Evolutionary conservation across 768 basidiomycete species (phyloP), one percentile per base, ranked within the genome.

Genomic region (Podaxis carcinomalis): DNA sequence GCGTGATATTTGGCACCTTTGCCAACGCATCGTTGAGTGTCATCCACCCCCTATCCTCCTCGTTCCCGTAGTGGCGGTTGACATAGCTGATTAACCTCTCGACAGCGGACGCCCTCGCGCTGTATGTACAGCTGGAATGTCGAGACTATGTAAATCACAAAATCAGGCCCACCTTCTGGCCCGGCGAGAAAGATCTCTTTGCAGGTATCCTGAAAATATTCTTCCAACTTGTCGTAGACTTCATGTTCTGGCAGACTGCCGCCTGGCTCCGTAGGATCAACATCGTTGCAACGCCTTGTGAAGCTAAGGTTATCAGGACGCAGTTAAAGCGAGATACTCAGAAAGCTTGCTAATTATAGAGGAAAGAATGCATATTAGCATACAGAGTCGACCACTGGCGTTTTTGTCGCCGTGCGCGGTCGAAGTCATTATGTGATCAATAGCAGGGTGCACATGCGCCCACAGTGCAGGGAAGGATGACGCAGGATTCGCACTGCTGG

Each of bases 21-120:
- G 86, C 82, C 62, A 90, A 71, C 14, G 88, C 79, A 68, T 90
- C 89, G 55, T 76, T 77, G 46, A 90, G 74, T 32, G 86, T 82
- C 44, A 91, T 77, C 90, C 90, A 92, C 44, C 90, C 89, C 64
- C 78, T 83, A 72, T 90, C 90, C 71, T 92, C 89, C 71, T 92
- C 89, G 14, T 86, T 87, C 67, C 89, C 87, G 67, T 87, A 87
- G 70, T 89, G 87, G 27, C 89, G 86, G 68, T 88, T 88, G 63
- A 92, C 86, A 68, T 92, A 92, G 75, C 84, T 90, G 66, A 91
- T 79, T 35, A 92, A 82, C 66, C 90, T 83, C 72, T 87, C 82
- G 59, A 87, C 83, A 56, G 88, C 82, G 64, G 83, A 81, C 3
- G 85, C 85, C 51, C 90, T 89, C 46, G 83, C 78, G 63, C 80